phyloP scores from a whole-genome alignment of 202 grass and related monocot species.

The Bolboschoenoplectus hybrid region DNA sequence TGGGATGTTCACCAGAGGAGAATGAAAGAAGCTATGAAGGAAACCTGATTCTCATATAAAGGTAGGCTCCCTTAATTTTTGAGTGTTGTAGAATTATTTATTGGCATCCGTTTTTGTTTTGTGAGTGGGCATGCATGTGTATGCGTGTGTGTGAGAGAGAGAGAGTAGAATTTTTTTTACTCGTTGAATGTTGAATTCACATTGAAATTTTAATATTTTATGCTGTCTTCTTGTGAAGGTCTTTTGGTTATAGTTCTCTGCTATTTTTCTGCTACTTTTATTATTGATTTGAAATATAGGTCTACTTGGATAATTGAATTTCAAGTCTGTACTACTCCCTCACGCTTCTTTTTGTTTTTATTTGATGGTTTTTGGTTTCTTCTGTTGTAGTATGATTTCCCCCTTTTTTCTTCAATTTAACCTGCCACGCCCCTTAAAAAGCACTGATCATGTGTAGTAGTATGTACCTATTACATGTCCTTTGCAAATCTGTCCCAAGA shows the following conservation, averaged over 20 bases:
- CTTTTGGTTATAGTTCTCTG: not conserved
- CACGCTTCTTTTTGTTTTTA: not conserved
- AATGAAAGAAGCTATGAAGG: conserved; percentile 65
- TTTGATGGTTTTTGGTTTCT: conserved; percentile 15
- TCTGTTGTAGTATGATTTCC: not conserved
- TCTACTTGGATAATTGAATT: not conserved
- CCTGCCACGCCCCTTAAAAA: not conserved
- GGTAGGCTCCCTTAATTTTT: conserved; percentile 5
- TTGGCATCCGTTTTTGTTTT: conserved; percentile 23
- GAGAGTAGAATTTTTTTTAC: not conserved
- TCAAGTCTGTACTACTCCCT: not conserved
- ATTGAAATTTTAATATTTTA: conserved; percentile 1
- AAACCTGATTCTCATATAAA: conserved; percentile 50
- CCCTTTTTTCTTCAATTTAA: not conserved
- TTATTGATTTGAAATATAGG: not conserved
- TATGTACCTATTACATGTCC: not conserved
- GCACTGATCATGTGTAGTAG: not conserved
- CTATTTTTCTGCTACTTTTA: not conserved
- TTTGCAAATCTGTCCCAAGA: not conserved
- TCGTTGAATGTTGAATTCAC: conserved; percentile 5
- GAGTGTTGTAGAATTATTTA: conserved; percentile 19
- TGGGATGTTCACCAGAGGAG: conserved; percentile 99
- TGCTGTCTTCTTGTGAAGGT: not conserved
- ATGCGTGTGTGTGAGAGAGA: conserved; percentile 39
- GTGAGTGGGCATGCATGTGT: not conserved